Percentiles rank a stretch among this genome's conserved stretches.
phyloP scores from a whole-genome alignment of 768 basidiomycete genomes.

The Pleurotus citrinopileatus region DNA sequence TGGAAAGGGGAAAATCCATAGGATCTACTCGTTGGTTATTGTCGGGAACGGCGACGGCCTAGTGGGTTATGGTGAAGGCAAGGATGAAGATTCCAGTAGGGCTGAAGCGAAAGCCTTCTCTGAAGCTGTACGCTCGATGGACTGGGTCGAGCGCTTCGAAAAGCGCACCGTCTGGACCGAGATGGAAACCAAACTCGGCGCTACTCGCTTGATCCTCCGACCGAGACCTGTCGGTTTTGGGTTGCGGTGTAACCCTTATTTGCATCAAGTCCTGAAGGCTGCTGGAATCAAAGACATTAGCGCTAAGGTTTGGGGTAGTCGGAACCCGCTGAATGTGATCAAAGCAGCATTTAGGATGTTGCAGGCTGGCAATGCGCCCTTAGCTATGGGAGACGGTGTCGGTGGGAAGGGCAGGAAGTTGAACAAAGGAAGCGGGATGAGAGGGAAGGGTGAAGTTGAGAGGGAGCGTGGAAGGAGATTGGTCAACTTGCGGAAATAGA shows the following conservation, averaged over 20 bases:
- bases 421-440: conserved; percentile 75
- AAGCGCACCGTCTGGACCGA: conserved; percentile 94
- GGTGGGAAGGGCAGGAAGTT: conserved; percentile 69
- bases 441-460: conserved; percentile 68
- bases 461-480: conserved; percentile 80
- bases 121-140: conserved; percentile 84
- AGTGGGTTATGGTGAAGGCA: conserved; percentile 81
- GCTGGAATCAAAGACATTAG: conserved; percentile 95
- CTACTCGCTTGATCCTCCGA: conserved; percentile 77
- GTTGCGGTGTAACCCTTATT: conserved; percentile 79
- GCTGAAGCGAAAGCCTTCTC: conserved; percentile 59
- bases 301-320: conserved; percentile 93
- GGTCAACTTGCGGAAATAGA: conserved; percentile 57
- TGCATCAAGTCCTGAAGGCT: conserved; percentile 88
- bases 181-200: conserved; percentile 79
- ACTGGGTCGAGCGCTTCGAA: conserved; percentile 93
- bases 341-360: conserved; percentile 83
- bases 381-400: conserved; percentile 79
- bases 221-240: conserved; percentile 91
- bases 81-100: conserved; percentile 52
- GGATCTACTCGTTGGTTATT: conserved; percentile 60
- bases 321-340: conserved; percentile 83
- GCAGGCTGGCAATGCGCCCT: conserved; percentile 78
- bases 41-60: conserved; percentile 83
- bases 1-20: conserved; percentile 85